Percentiles rank a stretch among this genome's conserved stretches.
These are phyloP conservation scores for Colletotrichum tanaceti DNA, from an alignment of 2,329 filamentous ascomycete genomes.

Conservation along the genomic window DNA sequence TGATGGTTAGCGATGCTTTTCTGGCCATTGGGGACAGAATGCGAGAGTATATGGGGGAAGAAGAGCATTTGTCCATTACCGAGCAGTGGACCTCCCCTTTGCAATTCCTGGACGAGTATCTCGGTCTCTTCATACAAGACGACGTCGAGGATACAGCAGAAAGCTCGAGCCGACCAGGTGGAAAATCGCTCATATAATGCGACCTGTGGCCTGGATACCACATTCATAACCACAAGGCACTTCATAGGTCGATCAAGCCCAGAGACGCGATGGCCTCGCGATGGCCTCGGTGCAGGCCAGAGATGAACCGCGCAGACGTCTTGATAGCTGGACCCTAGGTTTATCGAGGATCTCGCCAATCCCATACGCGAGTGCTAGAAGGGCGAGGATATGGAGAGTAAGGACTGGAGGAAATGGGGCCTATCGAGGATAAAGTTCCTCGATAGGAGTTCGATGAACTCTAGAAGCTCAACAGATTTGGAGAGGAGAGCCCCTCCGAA, in stretches of 20 bases:
- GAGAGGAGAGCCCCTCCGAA: too few relatives aligned
- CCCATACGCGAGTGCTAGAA: not conserved
- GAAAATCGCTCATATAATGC: not conserved
- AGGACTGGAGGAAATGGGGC: too few relatives aligned
- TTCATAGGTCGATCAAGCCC: not conserved
- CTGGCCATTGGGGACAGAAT: not conserved
- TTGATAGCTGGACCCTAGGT: not conserved
- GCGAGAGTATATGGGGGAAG: not conserved
- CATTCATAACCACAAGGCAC: not conserved
- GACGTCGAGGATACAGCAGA: not conserved
- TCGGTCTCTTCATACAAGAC: not conserved
- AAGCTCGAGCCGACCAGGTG: not conserved
- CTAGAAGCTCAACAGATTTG: too few relatives aligned
- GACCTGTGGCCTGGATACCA: too few relatives aligned
- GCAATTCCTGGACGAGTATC: not conserved
- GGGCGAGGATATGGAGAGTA: not conserved
- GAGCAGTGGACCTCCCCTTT: not conserved
- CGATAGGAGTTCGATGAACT: too few relatives aligned
- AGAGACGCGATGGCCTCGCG: too few relatives aligned
- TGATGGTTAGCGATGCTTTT: not conserved
- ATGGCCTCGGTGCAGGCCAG: too few relatives aligned
- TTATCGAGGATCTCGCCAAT: not conserved
- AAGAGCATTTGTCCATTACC: not conserved
- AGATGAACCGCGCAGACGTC: not conserved
- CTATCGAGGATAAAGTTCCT: too few relatives aligned